Evolutionary conservation across 2,329 filamentous ascomycete species (phyloP).

Genomic region (Xylaria sp.): DNA sequence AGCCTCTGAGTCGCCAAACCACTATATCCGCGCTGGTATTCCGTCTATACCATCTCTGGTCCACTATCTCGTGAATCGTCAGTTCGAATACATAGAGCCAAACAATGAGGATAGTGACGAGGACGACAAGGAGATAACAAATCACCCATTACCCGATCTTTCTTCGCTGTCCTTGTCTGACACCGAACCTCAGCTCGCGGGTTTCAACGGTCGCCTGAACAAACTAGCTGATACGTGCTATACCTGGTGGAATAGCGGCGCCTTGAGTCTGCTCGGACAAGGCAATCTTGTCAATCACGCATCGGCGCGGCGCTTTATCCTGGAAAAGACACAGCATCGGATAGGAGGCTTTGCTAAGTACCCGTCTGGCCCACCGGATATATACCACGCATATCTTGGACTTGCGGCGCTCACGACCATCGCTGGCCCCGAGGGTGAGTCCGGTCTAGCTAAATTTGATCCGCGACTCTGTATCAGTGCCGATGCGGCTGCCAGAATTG

Average conservation of each 20-base stretch:
- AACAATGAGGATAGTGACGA: conserved; percentile 41
- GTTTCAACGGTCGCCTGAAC: conserved; percentile 86
- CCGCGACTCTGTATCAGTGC: conserved; percentile 69
- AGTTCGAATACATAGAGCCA: conserved; percentile 51
- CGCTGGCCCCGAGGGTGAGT: conserved; percentile 43
- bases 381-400: conserved; percentile 87
- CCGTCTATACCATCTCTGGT: conserved; percentile 35
- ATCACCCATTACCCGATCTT: conserved; percentile 31
- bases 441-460: conserved; percentile 65
- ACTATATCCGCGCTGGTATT: conserved; percentile 38
- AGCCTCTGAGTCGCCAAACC: conserved; percentile 25
- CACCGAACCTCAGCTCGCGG: conserved; percentile 36
- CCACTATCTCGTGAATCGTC: conserved; percentile 58
- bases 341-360: conserved; percentile 79
- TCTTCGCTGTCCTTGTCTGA: conserved; percentile 33
- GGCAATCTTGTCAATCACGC: conserved; percentile 52
- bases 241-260: conserved; percentile 80
- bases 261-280: conserved; percentile 56
- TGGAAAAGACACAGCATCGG: conserved; percentile 79
- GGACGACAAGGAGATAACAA: conserved; percentile 39
- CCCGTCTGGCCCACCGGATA: conserved; percentile 62
- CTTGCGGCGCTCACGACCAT: conserved; percentile 72
- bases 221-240: conserved; percentile 96
- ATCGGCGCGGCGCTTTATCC: conserved; percentile 69
- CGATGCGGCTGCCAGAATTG: conserved; percentile 48